Evolutionary conservation across 2,329 filamentous ascomycete species (phyloP).

Genomic region (Pseudogymnoascus sp.): DNA sequence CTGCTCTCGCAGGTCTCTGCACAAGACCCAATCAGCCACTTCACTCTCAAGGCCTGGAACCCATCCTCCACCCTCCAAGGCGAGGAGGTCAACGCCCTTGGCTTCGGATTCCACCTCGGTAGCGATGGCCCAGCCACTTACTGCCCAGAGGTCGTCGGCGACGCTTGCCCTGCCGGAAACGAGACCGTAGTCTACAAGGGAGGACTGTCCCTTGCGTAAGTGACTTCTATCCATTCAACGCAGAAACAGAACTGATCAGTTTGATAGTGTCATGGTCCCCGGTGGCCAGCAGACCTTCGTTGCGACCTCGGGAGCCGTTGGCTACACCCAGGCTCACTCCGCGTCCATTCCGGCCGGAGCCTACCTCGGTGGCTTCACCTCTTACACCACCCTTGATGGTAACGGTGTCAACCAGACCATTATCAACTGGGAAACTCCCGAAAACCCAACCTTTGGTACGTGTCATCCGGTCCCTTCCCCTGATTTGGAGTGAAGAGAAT

Average conservation of each 20-base stretch:
- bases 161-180: constrained; percentile 39
- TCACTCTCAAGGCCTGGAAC: constrained; percentile 33
- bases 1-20: neutral
- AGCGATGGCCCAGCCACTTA: constrained; percentile 36
- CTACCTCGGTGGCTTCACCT: constrained; percentile 39
- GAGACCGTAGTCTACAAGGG: constrained; percentile 37
- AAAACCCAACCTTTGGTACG: neutral
- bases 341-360: constrained; percentile 42
- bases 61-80: constrained; percentile 33
- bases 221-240: neutral
- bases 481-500: constrained; percentile 23
- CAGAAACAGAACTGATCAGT: neutral
- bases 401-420: neutral
- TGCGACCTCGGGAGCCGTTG: constrained; percentile 42
- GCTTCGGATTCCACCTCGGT: constrained; percentile 42
- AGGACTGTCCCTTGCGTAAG: constrained; percentile 25
- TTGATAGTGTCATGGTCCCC: constrained; percentile 43
- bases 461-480: constrained; percentile 19
- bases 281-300: constrained; percentile 57
- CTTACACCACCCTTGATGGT: constrained; percentile 19
- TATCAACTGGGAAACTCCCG: constrained; percentile 2
- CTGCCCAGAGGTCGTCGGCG: constrained; percentile 36
- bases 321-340: constrained; percentile 50
- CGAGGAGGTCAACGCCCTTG: constrained; percentile 37
- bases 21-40: constrained; percentile 24